phyloP scores from a whole-genome alignment of 2,329 filamentous ascomycete species.

The Colletotrichum lupini region DNA sequence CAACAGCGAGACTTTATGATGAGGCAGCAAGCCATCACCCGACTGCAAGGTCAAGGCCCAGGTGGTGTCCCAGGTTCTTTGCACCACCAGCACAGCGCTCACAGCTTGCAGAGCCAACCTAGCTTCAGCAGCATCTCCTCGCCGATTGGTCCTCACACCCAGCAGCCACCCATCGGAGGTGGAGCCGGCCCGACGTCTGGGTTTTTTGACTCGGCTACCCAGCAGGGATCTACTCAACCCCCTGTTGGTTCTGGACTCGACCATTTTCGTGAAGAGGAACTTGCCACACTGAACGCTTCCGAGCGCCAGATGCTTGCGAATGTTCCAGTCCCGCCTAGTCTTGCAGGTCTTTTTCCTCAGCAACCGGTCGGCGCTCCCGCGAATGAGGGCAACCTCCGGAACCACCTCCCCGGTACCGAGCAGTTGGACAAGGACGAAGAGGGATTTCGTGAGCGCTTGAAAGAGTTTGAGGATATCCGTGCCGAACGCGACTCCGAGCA shows the following conservation, averaged over 20 bases:
- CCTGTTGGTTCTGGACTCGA: constrained; percentile 51
- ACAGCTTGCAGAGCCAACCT: constrained; percentile 96
- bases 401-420: constrained; percentile 60
- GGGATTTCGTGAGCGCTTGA: constrained; percentile 77
- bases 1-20: constrained; percentile 94
- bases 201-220: constrained; percentile 74
- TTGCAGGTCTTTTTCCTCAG: constrained; percentile 41
- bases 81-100: constrained; percentile 94
- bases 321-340: constrained; percentile 46
- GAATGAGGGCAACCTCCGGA: constrained; percentile 52
- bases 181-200: constrained; percentile 69
- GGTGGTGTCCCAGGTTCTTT: constrained; percentile 56
- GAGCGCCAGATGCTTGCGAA: constrained; percentile 65
- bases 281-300: constrained; percentile 70
- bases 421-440: constrained; percentile 65
- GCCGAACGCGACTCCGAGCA: constrained; percentile 74
- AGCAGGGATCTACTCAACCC: constrained; percentile 51
- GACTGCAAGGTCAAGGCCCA: constrained; percentile 48
- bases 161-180: constrained; percentile 57
- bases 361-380: constrained; percentile 51
- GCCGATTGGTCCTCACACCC: constrained; percentile 71
- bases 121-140: constrained; percentile 96
- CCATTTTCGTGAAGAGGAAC: constrained; percentile 76
- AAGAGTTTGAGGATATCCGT: constrained; percentile 84
- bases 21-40: constrained; percentile 82